Conservation (phyloP, 2,329 filamentous ascomycete genomes). For the Epichloe hybrida region DNA sequence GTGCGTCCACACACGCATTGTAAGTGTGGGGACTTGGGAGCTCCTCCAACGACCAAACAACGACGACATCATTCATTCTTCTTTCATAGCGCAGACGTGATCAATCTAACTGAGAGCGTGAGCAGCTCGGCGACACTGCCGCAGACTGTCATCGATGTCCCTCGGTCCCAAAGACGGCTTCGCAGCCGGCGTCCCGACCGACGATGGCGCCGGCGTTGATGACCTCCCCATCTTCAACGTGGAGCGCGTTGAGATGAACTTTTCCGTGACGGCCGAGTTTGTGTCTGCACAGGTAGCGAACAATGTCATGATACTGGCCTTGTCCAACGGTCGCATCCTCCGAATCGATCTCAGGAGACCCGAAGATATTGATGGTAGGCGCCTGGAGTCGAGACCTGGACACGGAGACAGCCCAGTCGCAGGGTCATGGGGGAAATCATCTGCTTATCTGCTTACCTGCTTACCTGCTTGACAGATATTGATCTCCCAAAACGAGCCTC, state of each 20-base stretch:
- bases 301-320: conserved; percentile 84
- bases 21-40: not conserved
- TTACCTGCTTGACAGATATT: conserved; percentile 50
- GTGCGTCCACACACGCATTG: too few species aligned
- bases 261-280: conserved; percentile 88
- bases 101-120: not conserved
- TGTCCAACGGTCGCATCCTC: conserved; percentile 83
- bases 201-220: conserved; percentile 43
- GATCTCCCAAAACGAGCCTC: conserved; percentile 88
- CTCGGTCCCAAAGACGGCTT: conserved; percentile 47
- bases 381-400: not conserved
- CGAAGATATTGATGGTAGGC: conserved; percentile 79
- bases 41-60: not conserved
- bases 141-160: conserved; percentile 18
- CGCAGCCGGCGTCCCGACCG: conserved; percentile 44
- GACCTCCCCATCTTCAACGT: conserved; percentile 87
- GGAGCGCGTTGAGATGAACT: conserved; percentile 83
- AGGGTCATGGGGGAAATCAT: not conserved
- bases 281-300: conserved; percentile 94
- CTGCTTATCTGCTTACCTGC: conserved; percentile 1
- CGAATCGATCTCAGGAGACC: conserved; percentile 89
- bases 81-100: not conserved
- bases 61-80: not conserved
- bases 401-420: not conserved
- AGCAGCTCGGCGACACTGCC: not conserved